These are phyloP conservation scores for Pelagophyceae sp. DNA, from an alignment of 352 stramenopile species.

Conservation along the genomic window DNA sequence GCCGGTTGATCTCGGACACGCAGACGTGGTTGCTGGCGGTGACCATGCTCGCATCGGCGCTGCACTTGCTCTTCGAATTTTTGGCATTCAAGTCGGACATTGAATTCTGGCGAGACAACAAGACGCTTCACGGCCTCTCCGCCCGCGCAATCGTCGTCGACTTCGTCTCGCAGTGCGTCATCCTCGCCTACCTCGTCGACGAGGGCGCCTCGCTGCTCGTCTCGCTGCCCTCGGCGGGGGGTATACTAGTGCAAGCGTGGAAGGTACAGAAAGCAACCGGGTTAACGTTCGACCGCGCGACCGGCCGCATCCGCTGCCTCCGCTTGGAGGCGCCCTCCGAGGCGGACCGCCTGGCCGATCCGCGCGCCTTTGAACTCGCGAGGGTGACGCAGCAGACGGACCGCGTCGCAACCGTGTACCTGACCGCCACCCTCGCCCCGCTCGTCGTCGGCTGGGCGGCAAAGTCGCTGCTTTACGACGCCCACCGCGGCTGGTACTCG, in stretches of 20 bases:
- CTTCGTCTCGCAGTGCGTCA: constrained; percentile 90
- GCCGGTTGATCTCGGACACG: constrained; percentile 86
- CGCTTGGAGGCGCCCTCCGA: constrained; percentile 33
- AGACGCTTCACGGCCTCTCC: constrained; percentile 84
- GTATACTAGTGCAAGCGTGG: constrained; percentile 47
- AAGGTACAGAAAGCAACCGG: constrained; percentile 50
- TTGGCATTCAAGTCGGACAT: constrained; percentile 98
- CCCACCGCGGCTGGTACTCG: constrained; percentile 92
- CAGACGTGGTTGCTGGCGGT: constrained; percentile 89
- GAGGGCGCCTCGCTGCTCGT: constrained; percentile 93
- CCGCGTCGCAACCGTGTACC: constrained; percentile 41
- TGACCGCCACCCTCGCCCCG: constrained; percentile 51
- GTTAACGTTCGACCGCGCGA: constrained; percentile 44
- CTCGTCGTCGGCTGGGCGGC: constrained; percentile 82
- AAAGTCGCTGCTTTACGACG: constrained; percentile 80
- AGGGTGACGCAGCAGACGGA: constrained; percentile 52
- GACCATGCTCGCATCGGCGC: constrained; percentile 82
- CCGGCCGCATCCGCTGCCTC: constrained; percentile 21
- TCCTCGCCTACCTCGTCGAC: constrained; percentile 94
- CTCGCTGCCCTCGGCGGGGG: constrained; percentile 55
- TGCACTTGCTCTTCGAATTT: constrained; percentile 98
- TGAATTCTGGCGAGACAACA: constrained; percentile 94
- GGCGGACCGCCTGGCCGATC: neutral
- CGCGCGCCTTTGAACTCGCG: constrained; percentile 33
- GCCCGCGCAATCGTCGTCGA: constrained; percentile 86